phyloP scores from a whole-genome alignment of 345 rosid genomes.

The Linum usitatissimum region DNA sequence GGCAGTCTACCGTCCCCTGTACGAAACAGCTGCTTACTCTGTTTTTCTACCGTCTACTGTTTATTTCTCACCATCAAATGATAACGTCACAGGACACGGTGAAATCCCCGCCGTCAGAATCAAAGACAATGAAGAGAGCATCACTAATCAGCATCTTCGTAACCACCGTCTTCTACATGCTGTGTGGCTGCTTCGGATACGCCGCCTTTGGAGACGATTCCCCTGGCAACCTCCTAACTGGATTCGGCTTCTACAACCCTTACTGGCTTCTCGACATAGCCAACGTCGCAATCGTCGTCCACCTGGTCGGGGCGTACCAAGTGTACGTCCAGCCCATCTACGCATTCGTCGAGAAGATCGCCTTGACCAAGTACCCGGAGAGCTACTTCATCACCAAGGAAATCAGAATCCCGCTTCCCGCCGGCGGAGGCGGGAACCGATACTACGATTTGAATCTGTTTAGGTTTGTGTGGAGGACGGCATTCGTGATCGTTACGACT shows the following conservation, averaged over 20 bases:
- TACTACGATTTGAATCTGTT: not conserved
- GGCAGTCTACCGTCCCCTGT: no score
- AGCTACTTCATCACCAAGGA: constrained; percentile 2
- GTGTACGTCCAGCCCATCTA: not conserved
- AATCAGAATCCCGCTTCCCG: constrained; percentile 1
- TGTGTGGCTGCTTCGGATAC: constrained; percentile 1
- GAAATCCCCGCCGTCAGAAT: not conserved
- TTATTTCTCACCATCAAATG: not conserved
- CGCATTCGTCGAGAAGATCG: not conserved
- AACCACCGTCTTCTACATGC: constrained; percentile 1
- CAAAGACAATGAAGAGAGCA: constrained; percentile 3
- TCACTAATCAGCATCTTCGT: not conserved
- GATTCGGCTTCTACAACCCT: not conserved
- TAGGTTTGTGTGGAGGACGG: not conserved
- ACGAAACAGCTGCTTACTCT: not conserved
- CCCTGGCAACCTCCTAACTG: constrained; percentile 1
- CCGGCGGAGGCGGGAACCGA: not conserved
- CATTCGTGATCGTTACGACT: not conserved
- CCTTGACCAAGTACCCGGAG: not conserved
- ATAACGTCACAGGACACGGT: not conserved
- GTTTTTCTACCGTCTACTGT: not conserved
- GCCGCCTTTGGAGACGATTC: not conserved
- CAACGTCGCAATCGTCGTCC: not conserved
- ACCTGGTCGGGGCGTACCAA: constrained; percentile 1
- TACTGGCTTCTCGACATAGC: constrained; percentile 2